Conservation (phyloP, 1,284 basidiomycete species). For the Ganoderma lingzhi region DNA sequence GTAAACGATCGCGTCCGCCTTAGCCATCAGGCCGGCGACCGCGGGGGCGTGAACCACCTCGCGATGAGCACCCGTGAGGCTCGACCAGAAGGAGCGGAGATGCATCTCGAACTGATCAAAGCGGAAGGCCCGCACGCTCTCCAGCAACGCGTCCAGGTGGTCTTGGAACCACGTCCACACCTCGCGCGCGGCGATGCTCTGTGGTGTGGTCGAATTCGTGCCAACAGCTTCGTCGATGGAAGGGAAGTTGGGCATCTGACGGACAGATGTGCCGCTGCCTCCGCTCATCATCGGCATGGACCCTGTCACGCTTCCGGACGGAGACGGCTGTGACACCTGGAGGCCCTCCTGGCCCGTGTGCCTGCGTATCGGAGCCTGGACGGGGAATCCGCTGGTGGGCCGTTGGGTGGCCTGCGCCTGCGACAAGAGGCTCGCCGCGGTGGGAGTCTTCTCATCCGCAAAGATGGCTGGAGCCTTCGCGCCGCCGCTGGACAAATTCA, state of each 20-base stretch:
- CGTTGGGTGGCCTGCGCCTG: constrained; percentile 76
- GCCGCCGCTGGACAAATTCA: constrained; percentile 68
- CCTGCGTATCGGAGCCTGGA: constrained; percentile 78
- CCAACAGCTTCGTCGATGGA: constrained; percentile 87
- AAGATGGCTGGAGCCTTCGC: constrained; percentile 60
- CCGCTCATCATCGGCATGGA: constrained; percentile 53
- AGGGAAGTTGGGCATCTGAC: constrained; percentile 81
- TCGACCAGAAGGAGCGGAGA: constrained; percentile 84
- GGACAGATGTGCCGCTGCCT: constrained; percentile 68
- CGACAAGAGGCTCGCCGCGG: constrained; percentile 75
- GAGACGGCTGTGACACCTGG: constrained; percentile 59
- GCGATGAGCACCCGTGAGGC: constrained; percentile 73
- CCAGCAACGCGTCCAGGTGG: constrained; percentile 80
- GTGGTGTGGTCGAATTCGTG: constrained; percentile 72
- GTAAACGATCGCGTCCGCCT: constrained; percentile 87
- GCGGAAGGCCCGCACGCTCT: constrained; percentile 77
- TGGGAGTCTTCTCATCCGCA: constrained; percentile 82
- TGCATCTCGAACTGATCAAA: constrained; percentile 90
- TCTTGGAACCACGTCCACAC: constrained; percentile 90
- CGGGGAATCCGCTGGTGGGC: constrained; percentile 64
- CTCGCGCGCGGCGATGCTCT: constrained; percentile 79
- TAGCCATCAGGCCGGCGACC: constrained; percentile 87
- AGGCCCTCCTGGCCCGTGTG: constrained; percentile 66
- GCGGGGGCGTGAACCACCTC: constrained; percentile 89
- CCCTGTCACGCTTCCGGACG: constrained; percentile 53